phyloP scores from a whole-genome alignment of 345 rosid species.

The Aquilaria sinensis region DNA sequence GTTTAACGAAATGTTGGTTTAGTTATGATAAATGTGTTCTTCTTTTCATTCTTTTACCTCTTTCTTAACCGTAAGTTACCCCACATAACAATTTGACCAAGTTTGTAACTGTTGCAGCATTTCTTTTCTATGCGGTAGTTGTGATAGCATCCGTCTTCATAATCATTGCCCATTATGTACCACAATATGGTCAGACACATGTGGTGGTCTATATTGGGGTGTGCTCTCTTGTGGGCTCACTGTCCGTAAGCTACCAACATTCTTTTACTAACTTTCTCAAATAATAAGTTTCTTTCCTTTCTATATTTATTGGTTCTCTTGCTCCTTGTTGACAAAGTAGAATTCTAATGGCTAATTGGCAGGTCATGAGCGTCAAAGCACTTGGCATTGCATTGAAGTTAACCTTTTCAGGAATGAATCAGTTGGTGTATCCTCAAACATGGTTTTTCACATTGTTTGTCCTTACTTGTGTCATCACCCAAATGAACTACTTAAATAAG shows the following conservation, averaged over 20 bases:
- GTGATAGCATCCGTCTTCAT: slow-evolving; percentile 58
- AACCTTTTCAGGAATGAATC: slow-evolving; percentile 67
- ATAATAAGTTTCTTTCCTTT: neutral
- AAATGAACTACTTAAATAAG: slow-evolving; percentile 64
- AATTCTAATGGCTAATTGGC: slow-evolving; percentile 4
- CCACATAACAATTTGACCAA: no score
- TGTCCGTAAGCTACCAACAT: slow-evolving; percentile 51
- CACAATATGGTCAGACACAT: slow-evolving; percentile 82
- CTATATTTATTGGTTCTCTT: slow-evolving; percentile 4
- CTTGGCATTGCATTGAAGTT: slow-evolving; percentile 74
- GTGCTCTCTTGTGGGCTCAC: slow-evolving; percentile 89
- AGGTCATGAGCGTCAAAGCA: slow-evolving; percentile 86
- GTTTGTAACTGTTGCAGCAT: slow-evolving; percentile 49
- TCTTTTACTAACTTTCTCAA: neutral
- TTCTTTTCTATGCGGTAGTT: slow-evolving; percentile 70
- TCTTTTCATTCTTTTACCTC: neutral
- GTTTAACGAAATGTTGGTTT: no score
- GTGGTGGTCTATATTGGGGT: slow-evolving; percentile 86
- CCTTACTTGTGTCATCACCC: slow-evolving; percentile 52
- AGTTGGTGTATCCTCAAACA: slow-evolving; percentile 61
- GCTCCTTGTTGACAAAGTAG: neutral
- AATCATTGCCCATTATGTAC: slow-evolving; percentile 57
- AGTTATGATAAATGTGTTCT: slow-evolving; percentile 1
- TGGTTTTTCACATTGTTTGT: slow-evolving; percentile 57
- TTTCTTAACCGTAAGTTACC: no score